A percentile compares a stretch with the other conserved stretches of the same genome.
Conservation (phyloP, 805 yeast species). For the Candida fluviatilis region DNA sequence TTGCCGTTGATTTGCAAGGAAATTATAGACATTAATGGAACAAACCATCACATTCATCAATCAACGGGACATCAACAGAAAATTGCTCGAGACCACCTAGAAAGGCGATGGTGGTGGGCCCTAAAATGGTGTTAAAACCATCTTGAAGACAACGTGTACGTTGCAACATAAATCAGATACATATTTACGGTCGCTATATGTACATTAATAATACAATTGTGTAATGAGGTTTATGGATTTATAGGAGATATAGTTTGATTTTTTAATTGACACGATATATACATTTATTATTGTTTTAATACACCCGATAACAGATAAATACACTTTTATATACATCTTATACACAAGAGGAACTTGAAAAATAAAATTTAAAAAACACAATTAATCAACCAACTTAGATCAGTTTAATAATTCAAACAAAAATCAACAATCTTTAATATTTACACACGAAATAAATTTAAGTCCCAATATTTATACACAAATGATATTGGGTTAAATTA, state of each 20-base stretch:
- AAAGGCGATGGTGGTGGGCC: too few species aligned
- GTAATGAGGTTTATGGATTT: background rate
- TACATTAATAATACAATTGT: too few species aligned
- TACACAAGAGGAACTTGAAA: slow-evolving; percentile 5
- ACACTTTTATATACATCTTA: slow-evolving; percentile 4
- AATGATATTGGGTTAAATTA: background rate
- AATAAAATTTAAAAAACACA: background rate
- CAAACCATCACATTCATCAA: too few species aligned
- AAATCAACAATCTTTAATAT: background rate
- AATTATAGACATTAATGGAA: too few species aligned
- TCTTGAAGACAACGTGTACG: too few species aligned
- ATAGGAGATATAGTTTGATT: background rate
- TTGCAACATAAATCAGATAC: too few species aligned
- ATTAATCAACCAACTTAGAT: background rate
- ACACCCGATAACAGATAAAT: slow-evolving; percentile 2
- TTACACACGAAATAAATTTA: background rate
- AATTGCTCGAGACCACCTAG: too few species aligned
- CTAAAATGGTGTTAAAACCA: too few species aligned
- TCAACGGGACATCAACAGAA: too few species aligned
- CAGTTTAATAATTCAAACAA: background rate
- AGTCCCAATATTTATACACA: background rate
- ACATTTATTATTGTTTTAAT: slow-evolving; percentile 4
- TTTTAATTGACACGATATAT: slow-evolving; percentile 1
- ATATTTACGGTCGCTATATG: too few species aligned
- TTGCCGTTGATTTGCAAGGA: too few species aligned